Conservation (phyloP, 2,329 filamentous ascomycete species). For the Metarhizium guizhouense region DNA sequence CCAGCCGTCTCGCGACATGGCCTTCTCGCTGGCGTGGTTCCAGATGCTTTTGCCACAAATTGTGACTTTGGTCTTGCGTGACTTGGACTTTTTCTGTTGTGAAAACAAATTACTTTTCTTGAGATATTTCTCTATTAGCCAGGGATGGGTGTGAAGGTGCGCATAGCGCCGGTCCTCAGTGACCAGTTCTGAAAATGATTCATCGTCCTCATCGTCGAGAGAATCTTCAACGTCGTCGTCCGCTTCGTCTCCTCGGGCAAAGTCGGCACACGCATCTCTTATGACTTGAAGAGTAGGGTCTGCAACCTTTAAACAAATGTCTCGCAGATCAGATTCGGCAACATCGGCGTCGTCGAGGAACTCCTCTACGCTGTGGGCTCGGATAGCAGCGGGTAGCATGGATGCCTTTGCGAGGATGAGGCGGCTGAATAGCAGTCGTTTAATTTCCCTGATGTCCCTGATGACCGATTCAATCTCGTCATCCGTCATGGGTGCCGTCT, state of each 20-base stretch:
- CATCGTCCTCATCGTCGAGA: constrained; percentile 9
- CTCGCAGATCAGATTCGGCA: constrained; percentile 16
- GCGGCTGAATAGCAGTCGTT: constrained; percentile 18
- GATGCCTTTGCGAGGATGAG: constrained; percentile 17
- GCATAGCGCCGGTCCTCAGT: constrained; percentile 8
- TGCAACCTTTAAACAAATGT: constrained; percentile 18
- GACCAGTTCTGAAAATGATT: constrained; percentile 13
- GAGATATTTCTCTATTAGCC: constrained; percentile 11
- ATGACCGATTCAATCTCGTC: constrained; percentile 16
- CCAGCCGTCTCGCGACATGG: constrained; percentile 22
- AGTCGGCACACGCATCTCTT: constrained; percentile 21
- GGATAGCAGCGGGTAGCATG: constrained; percentile 16
- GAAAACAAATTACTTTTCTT: not conserved
- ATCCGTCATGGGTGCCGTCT: constrained; percentile 16
- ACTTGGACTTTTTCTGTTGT: not conserved
- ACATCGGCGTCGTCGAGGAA: constrained; percentile 17
- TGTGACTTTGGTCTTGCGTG: constrained; percentile 12
- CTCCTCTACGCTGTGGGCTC: constrained; percentile 14
- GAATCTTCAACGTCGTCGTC: constrained; percentile 5
- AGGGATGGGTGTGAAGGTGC: constrained; percentile 15
- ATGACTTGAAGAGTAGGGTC: constrained; percentile 18
- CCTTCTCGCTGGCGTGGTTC: constrained; percentile 19
- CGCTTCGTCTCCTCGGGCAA: constrained; percentile 15
- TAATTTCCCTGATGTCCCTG: constrained; percentile 18
- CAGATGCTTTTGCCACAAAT: constrained; percentile 20